Percentiles rank a stretch among this genome's conserved stretches.
phyloP scores from a whole-genome alignment of 78 protist genomes.

The Mastigamoeba balamuthi region DNA sequence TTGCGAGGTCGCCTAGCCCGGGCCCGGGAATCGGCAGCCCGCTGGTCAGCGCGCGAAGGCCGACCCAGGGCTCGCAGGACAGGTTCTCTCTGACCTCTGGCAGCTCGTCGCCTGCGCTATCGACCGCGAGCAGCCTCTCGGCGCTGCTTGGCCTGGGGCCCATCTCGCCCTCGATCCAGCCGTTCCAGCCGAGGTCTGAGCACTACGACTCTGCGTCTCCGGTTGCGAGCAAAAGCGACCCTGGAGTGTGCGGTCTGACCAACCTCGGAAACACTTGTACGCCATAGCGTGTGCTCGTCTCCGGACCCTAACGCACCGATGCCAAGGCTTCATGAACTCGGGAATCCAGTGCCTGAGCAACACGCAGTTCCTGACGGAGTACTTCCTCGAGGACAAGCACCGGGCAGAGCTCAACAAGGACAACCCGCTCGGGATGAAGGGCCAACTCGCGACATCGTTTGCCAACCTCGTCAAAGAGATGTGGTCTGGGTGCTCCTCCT shows the following conservation, averaged over 20 bases:
- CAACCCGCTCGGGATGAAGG: not conserved
- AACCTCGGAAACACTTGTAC: slow-evolving; percentile 88
- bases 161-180: no score
- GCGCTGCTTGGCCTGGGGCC: no score
- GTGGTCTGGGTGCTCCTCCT: slow-evolving; percentile 24
- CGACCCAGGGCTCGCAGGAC: no score
- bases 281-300: slow-evolving; percentile 11
- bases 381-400: slow-evolving; percentile 38
- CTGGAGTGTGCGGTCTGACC: slow-evolving; percentile 55
- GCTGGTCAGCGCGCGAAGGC: no score
- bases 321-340: slow-evolving; percentile 82
- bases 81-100: no score
- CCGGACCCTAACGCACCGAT: slow-evolving; percentile 33
- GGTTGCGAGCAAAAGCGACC: no score
- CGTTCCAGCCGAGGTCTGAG: no score
- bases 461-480: slow-evolving; percentile 20
- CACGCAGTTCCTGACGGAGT: slow-evolving; percentile 40
- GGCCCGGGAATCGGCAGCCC: no score
- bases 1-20: no score
- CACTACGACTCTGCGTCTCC: no score
- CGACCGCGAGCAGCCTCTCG: no score
- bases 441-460: not conserved
- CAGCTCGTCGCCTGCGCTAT: no score
- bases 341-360: slow-evolving; percentile 80
- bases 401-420: not conserved